Evolutionary conservation across 768 basidiomycete genomes (phyloP).

Genomic region (Psilocybe sp.): DNA sequence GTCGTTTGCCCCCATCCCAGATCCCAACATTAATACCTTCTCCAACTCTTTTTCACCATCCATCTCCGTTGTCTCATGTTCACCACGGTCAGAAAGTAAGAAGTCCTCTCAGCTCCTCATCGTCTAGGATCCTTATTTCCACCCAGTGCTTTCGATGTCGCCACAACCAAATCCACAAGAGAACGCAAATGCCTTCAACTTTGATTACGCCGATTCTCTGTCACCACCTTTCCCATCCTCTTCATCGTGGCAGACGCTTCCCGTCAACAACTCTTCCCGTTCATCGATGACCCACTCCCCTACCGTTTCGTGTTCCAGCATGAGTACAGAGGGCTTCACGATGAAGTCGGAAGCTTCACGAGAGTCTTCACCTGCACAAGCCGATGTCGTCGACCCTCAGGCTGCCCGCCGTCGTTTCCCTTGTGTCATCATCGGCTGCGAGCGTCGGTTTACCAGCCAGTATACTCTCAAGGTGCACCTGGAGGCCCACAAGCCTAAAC

Average conservation of each 20-base stretch:
- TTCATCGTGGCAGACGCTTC: slow-evolving; percentile 11
- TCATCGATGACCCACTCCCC: slow-evolving; percentile 22
- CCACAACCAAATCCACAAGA: slow-evolving; percentile 31
- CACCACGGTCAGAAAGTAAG: slow-evolving; percentile 29
- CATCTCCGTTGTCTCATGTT: slow-evolving; percentile 27
- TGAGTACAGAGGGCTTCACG: slow-evolving; percentile 17
- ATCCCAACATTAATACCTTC: slow-evolving; percentile 9
- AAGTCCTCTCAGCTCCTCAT: background rate
- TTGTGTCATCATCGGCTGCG: slow-evolving; percentile 44
- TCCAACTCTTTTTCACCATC: slow-evolving; percentile 25
- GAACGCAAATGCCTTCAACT: slow-evolving; percentile 29
- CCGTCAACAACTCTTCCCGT: slow-evolving; percentile 14
- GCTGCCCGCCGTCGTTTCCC: slow-evolving; percentile 41
- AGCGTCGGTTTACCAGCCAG: slow-evolving; percentile 49
- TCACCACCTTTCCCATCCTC: slow-evolving; percentile 21
- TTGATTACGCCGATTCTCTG: slow-evolving; percentile 27
- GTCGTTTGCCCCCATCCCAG: slow-evolving; percentile 18
- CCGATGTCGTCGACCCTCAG: slow-evolving; percentile 30
- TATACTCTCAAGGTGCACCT: slow-evolving; percentile 55
- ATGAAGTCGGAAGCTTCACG: slow-evolving; percentile 11
- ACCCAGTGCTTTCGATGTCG: slow-evolving; percentile 21
- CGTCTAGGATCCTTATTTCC: slow-evolving; percentile 4
- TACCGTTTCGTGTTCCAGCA: slow-evolving; percentile 22
- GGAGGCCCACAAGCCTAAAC: slow-evolving; percentile 54
- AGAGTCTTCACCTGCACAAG: slow-evolving; percentile 12